Evolutionary conservation across 2,329 filamentous ascomycete species (phyloP).

Genomic region (Claviceps pazoutovae): DNA sequence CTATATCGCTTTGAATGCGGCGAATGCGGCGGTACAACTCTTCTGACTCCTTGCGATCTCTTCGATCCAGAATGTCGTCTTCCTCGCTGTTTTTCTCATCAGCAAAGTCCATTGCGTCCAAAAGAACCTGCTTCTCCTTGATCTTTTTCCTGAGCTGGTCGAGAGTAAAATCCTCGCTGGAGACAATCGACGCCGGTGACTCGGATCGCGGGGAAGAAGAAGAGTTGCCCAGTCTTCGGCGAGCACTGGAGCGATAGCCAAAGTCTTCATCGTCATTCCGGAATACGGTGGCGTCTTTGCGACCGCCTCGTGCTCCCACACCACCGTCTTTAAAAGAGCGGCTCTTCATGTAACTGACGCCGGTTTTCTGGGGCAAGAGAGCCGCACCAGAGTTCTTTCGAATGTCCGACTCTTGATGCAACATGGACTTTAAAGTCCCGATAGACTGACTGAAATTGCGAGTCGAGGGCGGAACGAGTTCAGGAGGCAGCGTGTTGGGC

Average conservation of each 20-base stretch:
- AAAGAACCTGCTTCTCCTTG: slow-evolving; percentile 79
- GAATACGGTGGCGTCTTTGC: slow-evolving; percentile 93
- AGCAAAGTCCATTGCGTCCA: slow-evolving; percentile 93
- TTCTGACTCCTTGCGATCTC: slow-evolving; percentile 83
- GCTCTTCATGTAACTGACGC: slow-evolving; percentile 94
- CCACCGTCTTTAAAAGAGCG: slow-evolving; percentile 70
- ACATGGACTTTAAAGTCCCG: slow-evolving; percentile 77
- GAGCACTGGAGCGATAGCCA: slow-evolving; percentile 86
- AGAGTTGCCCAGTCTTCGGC: slow-evolving; percentile 65
- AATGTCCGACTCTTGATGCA: slow-evolving; percentile 78
- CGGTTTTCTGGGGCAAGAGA: slow-evolving; percentile 85
- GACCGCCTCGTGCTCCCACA: slow-evolving; percentile 41
- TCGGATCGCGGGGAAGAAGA: slow-evolving; percentile 70
- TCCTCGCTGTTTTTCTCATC: slow-evolving; percentile 84
- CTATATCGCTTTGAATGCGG: slow-evolving; percentile 86
- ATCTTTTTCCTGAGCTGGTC: slow-evolving; percentile 90
- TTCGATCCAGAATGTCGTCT: slow-evolving; percentile 79
- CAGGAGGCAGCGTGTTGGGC: slow-evolving; percentile 72
- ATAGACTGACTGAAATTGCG: slow-evolving; percentile 88
- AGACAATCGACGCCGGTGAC: slow-evolving; percentile 52
- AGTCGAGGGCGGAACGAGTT: slow-evolving; percentile 88
- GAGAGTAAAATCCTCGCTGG: slow-evolving; percentile 67
- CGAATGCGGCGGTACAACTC: slow-evolving; percentile 88
- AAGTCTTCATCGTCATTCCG: slow-evolving; percentile 91
- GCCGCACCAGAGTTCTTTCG: slow-evolving; percentile 82